A percentile compares a stretch with the other conserved stretches of the same genome.
Conservation (phyloP, 2,329 filamentous ascomycete species). For the Paramyrothecium sp. region DNA sequence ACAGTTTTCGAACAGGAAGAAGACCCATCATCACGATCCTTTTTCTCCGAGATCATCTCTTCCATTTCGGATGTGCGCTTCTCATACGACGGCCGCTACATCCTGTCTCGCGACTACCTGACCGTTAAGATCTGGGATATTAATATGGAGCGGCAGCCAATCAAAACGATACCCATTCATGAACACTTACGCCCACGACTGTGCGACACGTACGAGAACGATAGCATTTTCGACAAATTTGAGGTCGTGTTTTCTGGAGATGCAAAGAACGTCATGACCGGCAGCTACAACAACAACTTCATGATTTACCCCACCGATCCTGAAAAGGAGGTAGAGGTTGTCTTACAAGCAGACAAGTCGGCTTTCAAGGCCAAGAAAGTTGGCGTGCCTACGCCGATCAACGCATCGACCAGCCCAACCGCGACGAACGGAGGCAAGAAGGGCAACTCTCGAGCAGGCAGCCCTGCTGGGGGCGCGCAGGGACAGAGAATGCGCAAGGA, state of each 20-base stretch:
- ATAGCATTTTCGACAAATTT: slow-evolving; percentile 99
- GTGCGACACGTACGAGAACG: slow-evolving; percentile 98
- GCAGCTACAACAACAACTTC: slow-evolving; percentile 99
- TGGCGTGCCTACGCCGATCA: slow-evolving; percentile 95
- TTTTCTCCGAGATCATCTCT: slow-evolving; percentile 99
- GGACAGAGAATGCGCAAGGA: slow-evolving; percentile 97
- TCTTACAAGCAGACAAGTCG: slow-evolving; percentile 96
- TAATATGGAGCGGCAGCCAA: slow-evolving; percentile 95
- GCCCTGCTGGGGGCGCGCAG: slow-evolving; percentile 74
- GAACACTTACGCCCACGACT: slow-evolving; percentile 91
- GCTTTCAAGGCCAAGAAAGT: slow-evolving; percentile 99
- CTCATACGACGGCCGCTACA: slow-evolving; percentile 93
- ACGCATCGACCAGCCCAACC: slow-evolving; percentile 71
- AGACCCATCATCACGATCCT: slow-evolving; percentile 92
- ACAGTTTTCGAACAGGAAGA: slow-evolving; percentile 98
- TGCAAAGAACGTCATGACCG: slow-evolving; percentile 98
- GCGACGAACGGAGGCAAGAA: slow-evolving; percentile 77
- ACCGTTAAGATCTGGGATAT: slow-evolving; percentile 99
- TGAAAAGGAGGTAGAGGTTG: slow-evolving; percentile 94
- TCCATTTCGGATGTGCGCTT: slow-evolving; percentile 99
- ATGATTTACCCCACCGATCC: slow-evolving; percentile 99
- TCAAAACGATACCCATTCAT: slow-evolving; percentile 99
- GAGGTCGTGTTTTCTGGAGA: slow-evolving; percentile 98
- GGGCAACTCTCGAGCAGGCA: slow-evolving; percentile 81
- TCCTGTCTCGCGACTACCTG: slow-evolving; percentile 94